Base-by-base conservation (phyloP, 495 filamentous ascomycete genomes). In the Parathielavia hyrcaniae region DNA sequence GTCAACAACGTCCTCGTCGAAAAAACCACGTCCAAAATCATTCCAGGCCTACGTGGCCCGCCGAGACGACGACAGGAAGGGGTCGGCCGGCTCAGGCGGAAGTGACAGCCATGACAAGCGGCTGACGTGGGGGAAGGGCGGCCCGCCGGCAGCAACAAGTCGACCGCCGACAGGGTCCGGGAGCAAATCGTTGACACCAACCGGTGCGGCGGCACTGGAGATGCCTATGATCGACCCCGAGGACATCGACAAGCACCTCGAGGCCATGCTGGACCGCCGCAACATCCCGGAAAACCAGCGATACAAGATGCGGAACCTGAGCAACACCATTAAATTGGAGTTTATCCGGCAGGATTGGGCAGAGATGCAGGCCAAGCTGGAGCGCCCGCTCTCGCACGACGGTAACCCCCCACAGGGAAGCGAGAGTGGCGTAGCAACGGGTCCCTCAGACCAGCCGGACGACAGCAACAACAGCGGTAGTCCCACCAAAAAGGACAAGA, bases 271-370 rank as follows among this genome's bases (percentile, higher is more conserved):
- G 49, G 88, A 95, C 72, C 82, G 89, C 32, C 80, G 90, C 55
- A 95, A 97, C 67, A 91, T 98, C 52, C 91, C 93, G 19, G 86
- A 93, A 61, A 88, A 95, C 58, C 91, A 95, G 78, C 81, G 90
- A 53, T 86, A 92, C 67, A 91, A 91, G 72, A 96, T 98, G 90
- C 83, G 93, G 32, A 89, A 83, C 34, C 75, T 98, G 50, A 89
- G 89, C 54, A 82, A 86, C 55, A 88, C 86, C 30, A 90, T 98
- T 71, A 98, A 98, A 73, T 86, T 86, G 61, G 91, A 98, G 59
- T 96, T 98, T 61, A 89, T 97, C 64, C 82, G 86, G 59, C 90
- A 96, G 65, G 87, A 96, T 65, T 87, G 84, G 72, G 82, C 83
- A 0, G 86, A 88, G 61, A 85, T 75, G 48, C 75, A 75, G 45